Percentiles rank a stretch among this genome's conserved stretches.
Evolutionary conservation across 139 green algal species (phyloP).

Genomic region (Chloropicon primus): DNA sequence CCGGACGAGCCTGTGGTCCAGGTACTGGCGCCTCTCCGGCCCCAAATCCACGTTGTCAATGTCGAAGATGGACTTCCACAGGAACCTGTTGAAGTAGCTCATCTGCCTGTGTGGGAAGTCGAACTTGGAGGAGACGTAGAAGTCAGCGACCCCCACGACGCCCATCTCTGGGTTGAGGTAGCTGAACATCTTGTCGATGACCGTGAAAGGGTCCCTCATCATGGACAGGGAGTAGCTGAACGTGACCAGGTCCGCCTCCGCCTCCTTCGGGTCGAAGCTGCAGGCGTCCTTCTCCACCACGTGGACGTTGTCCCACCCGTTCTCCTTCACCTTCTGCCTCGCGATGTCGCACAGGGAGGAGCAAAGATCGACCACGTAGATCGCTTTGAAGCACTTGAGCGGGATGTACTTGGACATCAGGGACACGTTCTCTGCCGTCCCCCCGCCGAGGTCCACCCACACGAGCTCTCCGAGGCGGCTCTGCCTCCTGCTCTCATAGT

Average conservation of each 20-base stretch:
- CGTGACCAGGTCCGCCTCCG: slow-evolving; percentile 71
- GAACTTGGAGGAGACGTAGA: slow-evolving; percentile 80
- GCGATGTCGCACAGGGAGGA: slow-evolving; percentile 73
- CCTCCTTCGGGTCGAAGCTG: slow-evolving; percentile 49
- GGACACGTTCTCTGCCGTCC: slow-evolving; percentile 85
- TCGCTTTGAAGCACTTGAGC: slow-evolving; percentile 73
- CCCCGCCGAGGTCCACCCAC: slow-evolving; percentile 87
- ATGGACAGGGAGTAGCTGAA: slow-evolving; percentile 98
- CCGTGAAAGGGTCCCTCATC: slow-evolving; percentile 91
- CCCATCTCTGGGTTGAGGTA: slow-evolving; percentile 65
- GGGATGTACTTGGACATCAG: slow-evolving; percentile 69
- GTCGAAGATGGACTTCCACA: slow-evolving; percentile 77
- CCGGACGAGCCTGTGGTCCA: slow-evolving; percentile 75
- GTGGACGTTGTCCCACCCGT: slow-evolving; percentile 85
- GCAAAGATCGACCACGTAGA: slow-evolving; percentile 96
- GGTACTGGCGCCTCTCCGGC: slow-evolving; percentile 78
- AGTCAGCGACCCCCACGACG: slow-evolving; percentile 83
- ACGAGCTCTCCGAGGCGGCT: slow-evolving; percentile 41
- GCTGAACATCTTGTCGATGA: slow-evolving; percentile 65
- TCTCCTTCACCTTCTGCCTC: slow-evolving; percentile 52
- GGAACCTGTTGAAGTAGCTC: slow-evolving; percentile 69
- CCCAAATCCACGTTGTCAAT: slow-evolving; percentile 93
- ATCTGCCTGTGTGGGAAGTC: slow-evolving; percentile 88
- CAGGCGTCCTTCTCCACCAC: slow-evolving; percentile 87
- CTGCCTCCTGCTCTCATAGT: slow-evolving; percentile 11